Conservation (phyloP, 768 basidiomycete genomes). For the Lactarius deliciosus region DNA sequence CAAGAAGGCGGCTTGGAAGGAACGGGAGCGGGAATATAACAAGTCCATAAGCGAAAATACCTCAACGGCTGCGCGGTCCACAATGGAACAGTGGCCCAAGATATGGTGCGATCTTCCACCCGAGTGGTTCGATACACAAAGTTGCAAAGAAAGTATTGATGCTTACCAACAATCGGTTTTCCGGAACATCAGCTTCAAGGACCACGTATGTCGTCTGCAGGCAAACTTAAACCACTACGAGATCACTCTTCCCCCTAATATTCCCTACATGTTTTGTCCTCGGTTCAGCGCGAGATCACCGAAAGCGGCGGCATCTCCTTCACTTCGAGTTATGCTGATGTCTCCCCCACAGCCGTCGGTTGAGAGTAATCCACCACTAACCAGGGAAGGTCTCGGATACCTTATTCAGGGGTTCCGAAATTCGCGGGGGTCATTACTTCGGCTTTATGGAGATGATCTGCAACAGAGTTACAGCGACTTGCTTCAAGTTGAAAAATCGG, state of each 20-base stretch:
- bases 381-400: background rate
- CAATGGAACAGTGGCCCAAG: background rate
- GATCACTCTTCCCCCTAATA: background rate
- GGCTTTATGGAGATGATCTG: constrained; percentile 2
- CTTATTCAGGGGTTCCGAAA: constrained; percentile 3
- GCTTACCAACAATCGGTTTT: background rate
- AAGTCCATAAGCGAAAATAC: no score
- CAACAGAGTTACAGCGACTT: background rate
- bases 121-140: background rate
- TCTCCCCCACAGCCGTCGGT: background rate
- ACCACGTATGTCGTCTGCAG: background rate
- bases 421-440: background rate
- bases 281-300: background rate
- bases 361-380: background rate
- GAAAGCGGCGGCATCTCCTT: background rate
- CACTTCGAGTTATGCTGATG: background rate
- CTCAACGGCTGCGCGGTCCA: background rate
- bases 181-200: background rate
- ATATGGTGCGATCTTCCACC: background rate
- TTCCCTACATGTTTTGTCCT: background rate
- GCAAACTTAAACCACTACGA: background rate
- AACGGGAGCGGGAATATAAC: background rate
- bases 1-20: background rate
- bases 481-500: background rate
- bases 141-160: background rate